phyloP scores from a whole-genome alignment of 768 basidiomycete genomes.

The Mycena leptocephala region DNA sequence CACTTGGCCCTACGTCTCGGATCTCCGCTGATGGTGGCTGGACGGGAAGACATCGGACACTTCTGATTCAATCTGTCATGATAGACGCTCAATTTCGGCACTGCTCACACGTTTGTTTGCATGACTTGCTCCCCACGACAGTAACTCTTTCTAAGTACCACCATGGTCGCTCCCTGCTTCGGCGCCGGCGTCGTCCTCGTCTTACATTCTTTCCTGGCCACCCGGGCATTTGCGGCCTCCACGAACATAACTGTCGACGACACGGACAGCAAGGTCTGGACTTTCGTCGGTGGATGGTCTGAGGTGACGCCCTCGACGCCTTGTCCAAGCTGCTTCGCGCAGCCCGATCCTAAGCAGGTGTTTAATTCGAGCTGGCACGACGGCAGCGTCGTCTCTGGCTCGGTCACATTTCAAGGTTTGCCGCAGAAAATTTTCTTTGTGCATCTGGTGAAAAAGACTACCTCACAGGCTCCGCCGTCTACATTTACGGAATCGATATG shows the following conservation, averaged over 20 bases:
- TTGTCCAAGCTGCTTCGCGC: constrained; percentile 3
- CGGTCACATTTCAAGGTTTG: constrained; percentile 26
- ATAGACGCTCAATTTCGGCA: not conserved
- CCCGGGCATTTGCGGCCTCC: not conserved
- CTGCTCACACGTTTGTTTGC: no score
- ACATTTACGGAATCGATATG: constrained; percentile 23
- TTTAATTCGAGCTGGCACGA: constrained; percentile 20
- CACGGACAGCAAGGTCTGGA: constrained; percentile 22
- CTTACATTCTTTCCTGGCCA: not conserved
- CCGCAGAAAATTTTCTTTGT: not conserved
- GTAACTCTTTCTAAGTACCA: not conserved
- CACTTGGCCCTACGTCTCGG: no score
- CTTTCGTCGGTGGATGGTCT: not conserved
- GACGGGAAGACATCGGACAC: not conserved
- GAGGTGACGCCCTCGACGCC: constrained; percentile 9
- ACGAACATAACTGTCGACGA: constrained; percentile 22
- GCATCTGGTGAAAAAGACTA: not conserved
- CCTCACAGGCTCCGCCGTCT: constrained; percentile 18
- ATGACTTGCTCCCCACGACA: not conserved
- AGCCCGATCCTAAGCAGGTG: not conserved
- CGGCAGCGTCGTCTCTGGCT: constrained; percentile 5
- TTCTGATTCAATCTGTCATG: not conserved
- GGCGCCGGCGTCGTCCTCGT: not conserved
- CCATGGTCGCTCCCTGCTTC: not conserved
- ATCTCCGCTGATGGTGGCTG: no score